phyloP scores from a whole-genome alignment of 78 protist genomes.

The Goniomonas avonlea region DNA sequence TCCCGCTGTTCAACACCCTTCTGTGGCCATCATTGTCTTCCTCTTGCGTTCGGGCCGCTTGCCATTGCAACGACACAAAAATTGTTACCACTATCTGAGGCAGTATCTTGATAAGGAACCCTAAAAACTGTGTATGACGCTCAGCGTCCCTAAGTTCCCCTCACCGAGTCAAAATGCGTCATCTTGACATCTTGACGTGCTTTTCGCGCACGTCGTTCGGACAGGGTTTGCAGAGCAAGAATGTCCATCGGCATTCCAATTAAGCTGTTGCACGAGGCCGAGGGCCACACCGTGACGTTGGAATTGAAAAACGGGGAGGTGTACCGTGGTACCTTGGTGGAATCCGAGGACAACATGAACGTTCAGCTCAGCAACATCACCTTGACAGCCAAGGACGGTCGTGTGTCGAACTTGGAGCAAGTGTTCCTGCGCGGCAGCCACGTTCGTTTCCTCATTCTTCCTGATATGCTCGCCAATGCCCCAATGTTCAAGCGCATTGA shows the following conservation, averaged over 20 bases:
- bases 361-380: constrained; percentile 62
- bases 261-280: constrained; percentile 93
- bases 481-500: constrained; percentile 84
- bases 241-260: constrained; percentile 84
- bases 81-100: no score
- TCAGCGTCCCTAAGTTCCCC: no score
- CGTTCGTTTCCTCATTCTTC: constrained; percentile 80
- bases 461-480: constrained; percentile 90
- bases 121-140: no score
- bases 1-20: no score
- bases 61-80: no score
- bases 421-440: constrained; percentile 84
- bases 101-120: no score
- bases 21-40: no score
- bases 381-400: constrained; percentile 64
- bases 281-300: constrained; percentile 77
- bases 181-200: no score
- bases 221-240: background rate
- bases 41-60: no score
- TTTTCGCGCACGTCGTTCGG: no score
- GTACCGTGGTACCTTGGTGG: constrained; percentile 73
- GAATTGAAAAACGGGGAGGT: constrained; percentile 83
- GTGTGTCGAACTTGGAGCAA: background rate
- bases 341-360: constrained; percentile 94
- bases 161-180: no score